Evolutionary conservation across 371 early-diverging fungal species (phyloP).

Genomic region (Enterocytospora artemiae): DNA sequence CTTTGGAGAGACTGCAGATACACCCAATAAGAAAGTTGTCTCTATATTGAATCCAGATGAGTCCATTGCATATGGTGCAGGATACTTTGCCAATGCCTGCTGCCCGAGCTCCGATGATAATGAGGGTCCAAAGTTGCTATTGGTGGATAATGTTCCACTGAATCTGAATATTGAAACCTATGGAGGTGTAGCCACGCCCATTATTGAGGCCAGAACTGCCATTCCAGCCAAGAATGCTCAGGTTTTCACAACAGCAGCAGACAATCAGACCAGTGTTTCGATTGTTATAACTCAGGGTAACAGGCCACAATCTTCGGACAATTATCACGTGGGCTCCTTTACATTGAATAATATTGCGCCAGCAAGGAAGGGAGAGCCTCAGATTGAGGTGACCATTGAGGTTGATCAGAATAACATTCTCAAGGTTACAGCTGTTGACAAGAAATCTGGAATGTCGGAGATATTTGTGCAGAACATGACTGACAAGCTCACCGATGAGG

Average conservation of each 20-base stretch:
- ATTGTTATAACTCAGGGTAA: slow-evolving; percentile 85
- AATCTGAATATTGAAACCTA: slow-evolving; percentile 80
- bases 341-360: slow-evolving; percentile 72
- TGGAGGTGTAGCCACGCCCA: slow-evolving; percentile 83
- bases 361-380: slow-evolving; percentile 61
- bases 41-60: slow-evolving; percentile 59
- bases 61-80: slow-evolving; percentile 92
- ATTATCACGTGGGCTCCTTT: slow-evolving; percentile 81
- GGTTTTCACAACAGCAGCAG: slow-evolving; percentile 79
- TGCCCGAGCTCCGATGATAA: slow-evolving; percentile 69
- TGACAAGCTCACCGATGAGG: slow-evolving; percentile 61
- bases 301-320: slow-evolving; percentile 74
- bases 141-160: slow-evolving; percentile 76
- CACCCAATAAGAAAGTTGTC: slow-evolving; percentile 31
- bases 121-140: slow-evolving; percentile 65
- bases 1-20: slow-evolving; percentile 74
- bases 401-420: slow-evolving; percentile 65
- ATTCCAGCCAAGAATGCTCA: slow-evolving; percentile 78
- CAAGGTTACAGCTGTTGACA: slow-evolving; percentile 63
- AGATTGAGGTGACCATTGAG: slow-evolving; percentile 65
- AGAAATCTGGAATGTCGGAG: slow-evolving; percentile 61
- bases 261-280: slow-evolving; percentile 78
- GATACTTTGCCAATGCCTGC: slow-evolving; percentile 79
- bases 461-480: slow-evolving; percentile 62
- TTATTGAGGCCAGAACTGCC: slow-evolving; percentile 76